Evolutionary conservation across 1,284 basidiomycete genomes (phyloP), one percentile per base, ranked within the genome.

Genomic region (Sanghuangporus baumii): DNA sequence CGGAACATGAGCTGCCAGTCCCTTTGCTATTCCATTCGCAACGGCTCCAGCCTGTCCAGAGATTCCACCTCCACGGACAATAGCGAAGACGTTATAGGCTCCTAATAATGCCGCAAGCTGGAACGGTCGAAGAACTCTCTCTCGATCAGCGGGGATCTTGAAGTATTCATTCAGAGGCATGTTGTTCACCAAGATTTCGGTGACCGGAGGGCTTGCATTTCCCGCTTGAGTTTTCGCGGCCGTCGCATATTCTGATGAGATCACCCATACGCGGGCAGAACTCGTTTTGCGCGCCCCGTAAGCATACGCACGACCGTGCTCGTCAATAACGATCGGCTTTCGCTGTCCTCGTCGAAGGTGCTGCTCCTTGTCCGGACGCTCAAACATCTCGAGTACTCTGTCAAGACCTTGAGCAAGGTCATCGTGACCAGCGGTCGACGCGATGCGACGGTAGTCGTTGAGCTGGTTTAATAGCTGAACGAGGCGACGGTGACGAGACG

Each of bases 21-120:
- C 94, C 71, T 92, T 90, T 11, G 94, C 86, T 62, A 98, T 82
- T 16, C 87, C 96, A 68, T 94, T 84, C 0, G 89, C 86, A 20
- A 97, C 76, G 1, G 96, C 96, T n/a, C 89, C 93, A 8, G 93
- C 89, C 74, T 99, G 96, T 1, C 96, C 94, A 0, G 89, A 88
- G 2, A 84, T 87, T 4, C 96, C 96, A 16, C 96, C 96, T 7
- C 96, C 96, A 50, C 93, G 86, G 31, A 87, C 87, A 51, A 98
- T 81, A 1, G 89, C 86, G 70, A 98, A 98, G 14, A 97, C 80
- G 70, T 98, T 98, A 79, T 88, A 98, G n/a, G 86, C 88, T 37
- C 94, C 94, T 11, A 98, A 74, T n/a, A 91, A 79, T 18, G 93
- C 93, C 0, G 93, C 86, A 41, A 98, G 76, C 68, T 89, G 90